Evolutionary conservation across 2,329 filamentous ascomycete species (phyloP), one percentile per base, ranked within the genome.

Genomic region (Fusarium sp.): DNA sequence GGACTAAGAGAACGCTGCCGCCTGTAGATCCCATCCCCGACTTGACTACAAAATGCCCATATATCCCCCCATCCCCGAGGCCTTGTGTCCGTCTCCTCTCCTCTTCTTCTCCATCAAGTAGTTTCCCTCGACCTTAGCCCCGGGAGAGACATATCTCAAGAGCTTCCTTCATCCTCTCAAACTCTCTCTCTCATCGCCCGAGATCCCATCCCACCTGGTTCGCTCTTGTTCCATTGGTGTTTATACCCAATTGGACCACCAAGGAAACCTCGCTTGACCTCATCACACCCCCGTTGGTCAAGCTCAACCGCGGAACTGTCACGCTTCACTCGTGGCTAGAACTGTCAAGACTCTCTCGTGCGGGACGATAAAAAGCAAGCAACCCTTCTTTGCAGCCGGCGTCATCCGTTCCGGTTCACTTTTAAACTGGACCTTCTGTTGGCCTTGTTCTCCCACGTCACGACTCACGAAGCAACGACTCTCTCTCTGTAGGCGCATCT

Each of bases 21-120:
- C 57, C 66, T 75, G 72, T 77, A 77, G 74, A 74, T 69, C 71
- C 55, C 66, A 63, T 72, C 57, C 69, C 63, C 67, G 59, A 71
- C 62, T 66, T 57, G 72, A 77, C 73, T 77, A 77, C 75, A 78
- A 77, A 77, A 75, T 73, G 73, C 69, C 62, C 67, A 70, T 74
- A 67, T 64, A 64, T 71, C 66, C 66, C 69, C 75, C 74, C 69
- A 51, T 65, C 62, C 62, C 44, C 74, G 44, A 64, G 64, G 67
- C 53, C 62, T 36, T 36, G 51, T 62, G 55, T 66, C 72, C 65
- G 57, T 66, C 46, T 56, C 61, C 63, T 62, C 69, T 70, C 64
- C 62, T 62, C 68, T 71, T 66, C 44, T 58, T 66, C 71, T 73
- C 64, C 62, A 75, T 49, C 69, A 66, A 69, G 62, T 69, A 69